Percentiles rank a stretch among this genome's conserved stretches.
Conservation (phyloP, 2,329 filamentous ascomycete genomes). For the Phaeophleospora eucalypticola region DNA sequence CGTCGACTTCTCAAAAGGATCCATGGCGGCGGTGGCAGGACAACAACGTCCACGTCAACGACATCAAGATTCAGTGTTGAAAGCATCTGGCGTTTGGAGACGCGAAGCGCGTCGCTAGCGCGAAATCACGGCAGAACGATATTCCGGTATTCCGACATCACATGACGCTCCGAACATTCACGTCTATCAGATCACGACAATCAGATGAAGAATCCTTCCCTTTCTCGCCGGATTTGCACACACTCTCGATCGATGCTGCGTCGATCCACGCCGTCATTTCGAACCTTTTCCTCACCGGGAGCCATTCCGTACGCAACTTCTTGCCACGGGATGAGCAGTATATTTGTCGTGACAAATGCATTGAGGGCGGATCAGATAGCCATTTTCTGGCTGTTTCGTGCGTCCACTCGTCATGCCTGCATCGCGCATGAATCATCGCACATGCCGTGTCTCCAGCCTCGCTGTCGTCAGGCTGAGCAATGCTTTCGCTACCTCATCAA, state of each 20-base stretch:
- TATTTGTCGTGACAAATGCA: not conserved
- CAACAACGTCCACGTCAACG: not conserved
- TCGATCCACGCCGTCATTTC: not conserved
- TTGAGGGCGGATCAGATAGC: not conserved
- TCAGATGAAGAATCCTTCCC: not conserved
- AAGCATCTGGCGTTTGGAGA: not conserved
- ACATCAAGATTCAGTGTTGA: not conserved
- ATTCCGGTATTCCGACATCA: not conserved
- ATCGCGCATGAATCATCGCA: not conserved
- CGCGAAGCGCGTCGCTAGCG: constrained; percentile 2
- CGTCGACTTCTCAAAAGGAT: constrained; percentile 17
- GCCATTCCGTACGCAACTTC: not conserved
- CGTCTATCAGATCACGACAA: not conserved
- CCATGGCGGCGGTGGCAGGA: constrained; percentile 9
- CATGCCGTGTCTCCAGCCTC: not conserved
- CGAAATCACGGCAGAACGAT: not conserved
- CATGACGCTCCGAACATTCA: not conserved
- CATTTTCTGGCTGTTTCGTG: not conserved
- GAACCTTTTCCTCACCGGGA: not conserved
- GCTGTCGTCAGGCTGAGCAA: not conserved
- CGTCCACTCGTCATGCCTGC: not conserved
- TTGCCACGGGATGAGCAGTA: not conserved
- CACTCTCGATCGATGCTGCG: not conserved
- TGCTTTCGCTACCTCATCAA: too few species aligned
- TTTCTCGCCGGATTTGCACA: not conserved